Base-by-base conservation (phyloP, 1,284 basidiomycete species). In the Malassezia arunalokei region DNA sequence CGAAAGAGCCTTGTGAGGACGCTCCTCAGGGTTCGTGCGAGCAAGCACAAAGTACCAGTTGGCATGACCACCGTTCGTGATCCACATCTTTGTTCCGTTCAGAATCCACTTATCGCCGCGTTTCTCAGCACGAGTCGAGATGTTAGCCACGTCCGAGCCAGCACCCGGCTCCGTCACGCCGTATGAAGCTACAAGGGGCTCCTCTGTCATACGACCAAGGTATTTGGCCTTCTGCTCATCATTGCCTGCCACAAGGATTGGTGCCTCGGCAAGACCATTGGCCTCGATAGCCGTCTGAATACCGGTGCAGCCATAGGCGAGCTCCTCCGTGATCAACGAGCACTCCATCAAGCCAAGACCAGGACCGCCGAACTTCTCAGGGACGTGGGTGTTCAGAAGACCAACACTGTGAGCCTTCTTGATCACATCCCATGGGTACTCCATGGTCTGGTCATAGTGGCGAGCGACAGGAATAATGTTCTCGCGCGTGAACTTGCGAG, bases 31-130 rank as follows among this genome's bases (percentile, higher is more conserved):
- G 61, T 80, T 78, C 15, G 78, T 79, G 45, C 77, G 76, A 31
- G 79, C 79, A 17, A 80, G 74, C 5, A 79, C 78, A 61, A 79
- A 80, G 74, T 75, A 77, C 76, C 76, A 77, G 68, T 78, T 78
- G 53, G 78, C 77, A 52, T 78, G 72, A 42, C 78, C 76, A 24
- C 76, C 77, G 66, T 79, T 79, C 48, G 68, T 71, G 60, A 60
- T 55, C 59, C 78, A 79, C 76, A 78, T 78, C 75, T 80, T 80
- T 47, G 73, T 76, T 6, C 79, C 79, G 56, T 73, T 70, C 50
- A 71, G 54, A 27, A 71, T 71, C 72, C 76, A 79, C 51, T 77
- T 73, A 60, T 78, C 77, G 9, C 77, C 78, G 52, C 76, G 74
- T 70, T 78, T 78, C 46, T 74, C 76, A 0, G 79, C 79, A 40